Base-by-base conservation (phyloP, 768 basidiomycete genomes). In the Suillus ampliporus region DNA sequence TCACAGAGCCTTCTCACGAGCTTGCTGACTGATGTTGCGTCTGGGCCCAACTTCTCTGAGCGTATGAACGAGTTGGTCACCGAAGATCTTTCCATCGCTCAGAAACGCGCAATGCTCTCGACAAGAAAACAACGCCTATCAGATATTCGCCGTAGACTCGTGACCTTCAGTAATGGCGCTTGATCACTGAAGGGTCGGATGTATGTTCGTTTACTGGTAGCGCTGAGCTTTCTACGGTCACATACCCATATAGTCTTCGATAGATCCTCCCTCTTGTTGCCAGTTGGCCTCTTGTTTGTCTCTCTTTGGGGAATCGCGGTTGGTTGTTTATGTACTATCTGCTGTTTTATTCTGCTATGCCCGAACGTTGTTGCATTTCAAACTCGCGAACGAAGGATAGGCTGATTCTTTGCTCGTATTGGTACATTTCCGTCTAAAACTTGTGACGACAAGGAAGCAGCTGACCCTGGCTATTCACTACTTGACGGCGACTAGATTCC, bases 401-500 rank as follows among this genome's bases (percentile, higher is more conserved):
- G 6, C 3, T 10, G 8, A 15, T 37, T 37, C 17, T 40, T 56
- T 28, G 11, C 17, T 56, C 7, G 17, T 56, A 28, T 5, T 38
- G 9, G 15, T 14, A 26, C 15, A 26, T 38, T 54, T 9, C 9
- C 17, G 9, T 13, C 15, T 37, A 37, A 2, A 50, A 50, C 26
- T 46, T 34, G 47, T 17, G 19, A 50, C 7, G 50, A 31, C 11
- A 10, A 37, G 21, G 21, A 54, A 21, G 53, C 8, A 19, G 44
- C 2, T 13, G 10, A 19, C 23, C 38, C 50, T 7, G 19, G 31
- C 31, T 6, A 31, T 52, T 17, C 35, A 28, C 51, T 23, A 14
- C 41, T 60, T 43, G 15, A 37, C 35, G 28, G 82, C 73, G 2
- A 82, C 78, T 1, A 83, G 83, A 66, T 84, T 82, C 84, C 84